Evolutionary conservation across 768 basidiomycete species (phyloP).

Genomic region (Boletus barrowsii): DNA sequence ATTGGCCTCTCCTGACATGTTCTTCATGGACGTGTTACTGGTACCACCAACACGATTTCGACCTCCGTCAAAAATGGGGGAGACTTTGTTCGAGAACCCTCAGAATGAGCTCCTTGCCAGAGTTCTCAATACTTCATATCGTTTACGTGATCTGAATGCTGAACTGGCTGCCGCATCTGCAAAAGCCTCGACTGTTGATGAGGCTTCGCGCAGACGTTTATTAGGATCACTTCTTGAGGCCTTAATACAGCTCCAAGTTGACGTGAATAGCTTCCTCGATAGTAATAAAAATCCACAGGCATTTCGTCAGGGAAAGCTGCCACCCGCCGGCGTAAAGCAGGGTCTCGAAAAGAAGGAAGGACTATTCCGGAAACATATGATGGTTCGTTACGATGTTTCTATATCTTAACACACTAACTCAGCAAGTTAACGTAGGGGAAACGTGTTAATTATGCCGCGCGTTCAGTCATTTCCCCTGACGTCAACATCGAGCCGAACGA

Average conservation of each 20-base stretch:
- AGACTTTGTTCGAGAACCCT: constrained; percentile 91
- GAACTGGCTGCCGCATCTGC: constrained; percentile 58
- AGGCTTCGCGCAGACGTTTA: constrained; percentile 48
- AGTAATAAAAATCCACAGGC: constrained; percentile 90
- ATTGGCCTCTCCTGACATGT: constrained; percentile 86
- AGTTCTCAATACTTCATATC: constrained; percentile 77
- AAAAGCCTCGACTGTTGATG: constrained; percentile 55
- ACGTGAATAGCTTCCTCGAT: constrained; percentile 97
- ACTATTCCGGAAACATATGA: constrained; percentile 97
- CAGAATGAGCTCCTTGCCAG: constrained; percentile 88
- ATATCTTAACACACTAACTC: neutral
- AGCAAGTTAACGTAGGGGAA: constrained; percentile 65
- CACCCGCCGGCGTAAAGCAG: constrained; percentile 94
- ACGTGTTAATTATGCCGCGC: constrained; percentile 98
- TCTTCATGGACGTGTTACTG: constrained; percentile 91
- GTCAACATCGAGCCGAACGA: constrained; percentile 99
- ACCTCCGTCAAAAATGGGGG: constrained; percentile 88
- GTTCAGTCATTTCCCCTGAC: constrained; percentile 99
- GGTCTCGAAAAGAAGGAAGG: constrained; percentile 98
- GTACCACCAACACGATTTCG: constrained; percentile 95
- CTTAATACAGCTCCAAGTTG: constrained; percentile 85
- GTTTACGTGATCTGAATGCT: constrained; percentile 71
- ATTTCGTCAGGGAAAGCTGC: constrained; percentile 83
- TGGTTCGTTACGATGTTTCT: constrained; percentile 54
- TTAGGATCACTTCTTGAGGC: constrained; percentile 73